Percentiles rank a stretch among this genome's conserved stretches.
Evolutionary conservation across 768 basidiomycete species (phyloP).

Genomic region (Lentinula boryana): DNA sequence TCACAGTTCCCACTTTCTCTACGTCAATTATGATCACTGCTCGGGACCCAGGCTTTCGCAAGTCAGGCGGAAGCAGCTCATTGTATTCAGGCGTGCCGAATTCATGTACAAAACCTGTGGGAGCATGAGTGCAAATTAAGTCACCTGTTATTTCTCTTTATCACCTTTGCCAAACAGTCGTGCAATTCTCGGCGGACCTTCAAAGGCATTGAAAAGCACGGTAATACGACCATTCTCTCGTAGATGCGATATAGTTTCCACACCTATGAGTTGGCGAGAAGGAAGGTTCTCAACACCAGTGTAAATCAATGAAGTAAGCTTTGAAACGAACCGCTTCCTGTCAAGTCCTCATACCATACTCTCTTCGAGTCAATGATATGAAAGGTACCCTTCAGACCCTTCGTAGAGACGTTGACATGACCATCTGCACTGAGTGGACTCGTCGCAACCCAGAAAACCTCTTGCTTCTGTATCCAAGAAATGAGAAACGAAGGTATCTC

Average conservation of each 20-base stretch:
- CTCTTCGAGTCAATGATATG: conserved; percentile 45
- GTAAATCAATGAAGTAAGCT: no score
- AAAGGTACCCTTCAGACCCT: conserved; percentile 55
- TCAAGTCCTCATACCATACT: conserved; percentile 73
- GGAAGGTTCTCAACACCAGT: not conserved
- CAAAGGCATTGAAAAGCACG: conserved; percentile 56
- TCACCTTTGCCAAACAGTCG: conserved; percentile 56
- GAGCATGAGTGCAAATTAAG: not conserved
- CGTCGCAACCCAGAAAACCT: conserved; percentile 69
- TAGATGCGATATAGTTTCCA: conserved; percentile 55
- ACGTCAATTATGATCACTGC: conserved; percentile 57
- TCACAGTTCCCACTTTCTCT: conserved; percentile 46
- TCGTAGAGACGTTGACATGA: conserved; percentile 65
- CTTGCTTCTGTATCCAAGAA: conserved; percentile 55
- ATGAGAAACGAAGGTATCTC: conserved; percentile 47
- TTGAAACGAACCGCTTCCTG: conserved; percentile 50
- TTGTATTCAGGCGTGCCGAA: conserved; percentile 60
- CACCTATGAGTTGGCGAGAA: conserved; percentile 24
- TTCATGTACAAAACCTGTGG: conserved; percentile 51
- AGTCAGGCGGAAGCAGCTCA: conserved; percentile 35
- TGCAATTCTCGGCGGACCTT: conserved; percentile 51
- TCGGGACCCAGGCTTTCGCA: conserved; percentile 51
- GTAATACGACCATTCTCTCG: conserved; percentile 60
- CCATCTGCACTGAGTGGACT: conserved; percentile 53
- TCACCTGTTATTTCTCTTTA: conserved; percentile 5